These are phyloP conservation scores for Flagelloscypha sp. DNA, from an alignment of 768 basidiomycete species.

Conservation along the genomic window DNA sequence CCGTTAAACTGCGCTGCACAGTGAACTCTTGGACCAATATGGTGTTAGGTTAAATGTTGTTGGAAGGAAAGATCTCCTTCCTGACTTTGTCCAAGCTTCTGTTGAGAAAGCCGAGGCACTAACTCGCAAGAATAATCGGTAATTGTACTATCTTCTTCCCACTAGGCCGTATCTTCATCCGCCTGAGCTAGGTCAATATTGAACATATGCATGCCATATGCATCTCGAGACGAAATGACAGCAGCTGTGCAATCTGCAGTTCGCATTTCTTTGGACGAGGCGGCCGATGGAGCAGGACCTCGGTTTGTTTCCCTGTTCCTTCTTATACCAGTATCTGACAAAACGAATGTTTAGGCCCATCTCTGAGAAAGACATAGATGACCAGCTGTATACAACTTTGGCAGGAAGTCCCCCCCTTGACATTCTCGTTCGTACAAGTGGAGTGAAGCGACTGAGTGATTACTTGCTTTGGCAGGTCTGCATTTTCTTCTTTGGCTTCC, in stretches of 20 bases:
- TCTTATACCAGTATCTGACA: not conserved
- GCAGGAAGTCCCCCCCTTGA: conserved; percentile 76
- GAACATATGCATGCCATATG: conserved; percentile 90
- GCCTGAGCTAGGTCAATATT: conserved; percentile 58
- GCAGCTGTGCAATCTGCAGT: conserved; percentile 58
- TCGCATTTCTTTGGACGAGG: conserved; percentile 10
- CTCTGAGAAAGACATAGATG: conserved; percentile 60
- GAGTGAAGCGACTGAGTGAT: conserved; percentile 82
- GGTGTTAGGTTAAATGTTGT: conserved; percentile 81
- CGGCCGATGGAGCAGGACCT: conserved; percentile 15
- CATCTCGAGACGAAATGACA: conserved; percentile 86
- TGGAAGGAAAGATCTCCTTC: conserved; percentile 70
- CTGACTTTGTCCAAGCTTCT: conserved; percentile 62
- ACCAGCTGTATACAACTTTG: conserved; percentile 55
- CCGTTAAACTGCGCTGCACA: conserved; percentile 19
- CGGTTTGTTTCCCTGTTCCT: not conserved
- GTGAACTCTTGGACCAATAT: conserved; percentile 72
- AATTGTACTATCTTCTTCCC: conserved; percentile 11
- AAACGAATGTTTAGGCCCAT: conserved; percentile 23
- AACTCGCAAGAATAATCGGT: conserved; percentile 72
- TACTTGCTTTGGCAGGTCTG: conserved; percentile 92
- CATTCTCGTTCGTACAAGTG: conserved; percentile 84
- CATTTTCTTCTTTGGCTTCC: not conserved
- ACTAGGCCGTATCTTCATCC: conserved; percentile 1
- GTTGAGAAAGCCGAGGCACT: conserved; percentile 64